Conservation (phyloP, 495 filamentous ascomycete species). For the Immersiella caudata region DNA sequence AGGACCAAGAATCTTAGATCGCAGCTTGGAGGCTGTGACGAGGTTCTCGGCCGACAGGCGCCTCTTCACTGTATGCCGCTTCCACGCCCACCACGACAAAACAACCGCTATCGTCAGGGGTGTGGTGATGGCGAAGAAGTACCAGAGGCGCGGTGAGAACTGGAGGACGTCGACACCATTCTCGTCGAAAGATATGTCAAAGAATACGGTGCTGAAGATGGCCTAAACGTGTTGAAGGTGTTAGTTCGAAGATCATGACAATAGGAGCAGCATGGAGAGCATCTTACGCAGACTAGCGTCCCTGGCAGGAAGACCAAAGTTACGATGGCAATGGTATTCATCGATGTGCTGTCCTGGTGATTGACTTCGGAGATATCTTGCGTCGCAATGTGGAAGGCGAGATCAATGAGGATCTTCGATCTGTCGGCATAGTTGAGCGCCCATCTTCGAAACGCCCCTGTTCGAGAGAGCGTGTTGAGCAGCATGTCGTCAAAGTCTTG, state of each 20-base stretch:
- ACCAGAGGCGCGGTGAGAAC: not conserved
- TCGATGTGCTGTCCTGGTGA: not conserved
- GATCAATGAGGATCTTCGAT: not conserved
- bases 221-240: not conserved
- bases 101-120: not conserved
- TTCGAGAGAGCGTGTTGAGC: no score
- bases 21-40: not conserved
- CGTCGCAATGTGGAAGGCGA: not conserved
- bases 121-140: not conserved
- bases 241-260: not conserved
- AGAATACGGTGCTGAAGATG: not conserved
- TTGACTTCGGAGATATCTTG: not conserved
- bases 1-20: not conserved
- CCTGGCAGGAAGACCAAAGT: not conserved
- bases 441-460: no score
- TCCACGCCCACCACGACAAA: not conserved
- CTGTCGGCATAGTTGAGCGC: not conserved
- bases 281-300: not conserved
- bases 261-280: not conserved
- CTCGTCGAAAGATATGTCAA: not conserved
- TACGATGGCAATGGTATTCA: not conserved
- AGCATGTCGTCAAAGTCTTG: no score
- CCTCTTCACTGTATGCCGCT: not conserved
- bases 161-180: not conserved
- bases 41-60: not conserved